Base-by-base conservation (phyloP, 768 basidiomycete species). In the Pleurotus ostreatus region DNA sequence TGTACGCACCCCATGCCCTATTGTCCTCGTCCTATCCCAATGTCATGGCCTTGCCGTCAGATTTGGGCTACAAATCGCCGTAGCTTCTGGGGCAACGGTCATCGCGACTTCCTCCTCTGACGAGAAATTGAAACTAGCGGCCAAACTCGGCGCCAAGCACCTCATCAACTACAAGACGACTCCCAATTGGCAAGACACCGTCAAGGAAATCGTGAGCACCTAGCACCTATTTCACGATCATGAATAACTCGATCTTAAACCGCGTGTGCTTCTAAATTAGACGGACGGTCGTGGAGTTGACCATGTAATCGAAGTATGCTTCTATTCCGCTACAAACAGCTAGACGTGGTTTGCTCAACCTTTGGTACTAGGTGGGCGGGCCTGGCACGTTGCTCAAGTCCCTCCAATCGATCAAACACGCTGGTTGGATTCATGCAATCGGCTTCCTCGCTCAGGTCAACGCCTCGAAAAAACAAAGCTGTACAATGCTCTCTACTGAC, bases 71-170 rank as follows among this genome's bases (percentile, higher is more conserved):
- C 83, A 87, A 67, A 68, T 89, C 45, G 85, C 86, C 2, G 74
- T 83, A 44, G 80, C 82, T 2, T 74, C 80, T 6, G 86, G 85
- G 38, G 85, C 85, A 1, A 78, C 69, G 1, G 84, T 86, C 56
- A 85, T 89, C 60, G 75, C 77, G 23, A 88, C 85, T 0, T 87
- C 85, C 0, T 86, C 84, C 1, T 83, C 83, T 0, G 83, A 87
- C 60, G 74, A 77, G 46, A 89, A 89, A 61, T 72, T 86, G 13
- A 73, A 78, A 58, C 58, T 78, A 25, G 83, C 76, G 8, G 68
- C 71, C 44, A 75, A 74, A 40, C 74, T 85, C n/a, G 84, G 85
- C n/a, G 77, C 74, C 9, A 73, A 76, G 13, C 71, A 83, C 54
- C 60, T 79, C 18, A 83, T 88, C 70, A 85, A 88, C 70, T 88